Percentiles rank a stretch among this genome's conserved stretches.
Evolutionary conservation across 139 green algal species (phyloP).

Genomic region (Chlamydomonas sp.): DNA sequence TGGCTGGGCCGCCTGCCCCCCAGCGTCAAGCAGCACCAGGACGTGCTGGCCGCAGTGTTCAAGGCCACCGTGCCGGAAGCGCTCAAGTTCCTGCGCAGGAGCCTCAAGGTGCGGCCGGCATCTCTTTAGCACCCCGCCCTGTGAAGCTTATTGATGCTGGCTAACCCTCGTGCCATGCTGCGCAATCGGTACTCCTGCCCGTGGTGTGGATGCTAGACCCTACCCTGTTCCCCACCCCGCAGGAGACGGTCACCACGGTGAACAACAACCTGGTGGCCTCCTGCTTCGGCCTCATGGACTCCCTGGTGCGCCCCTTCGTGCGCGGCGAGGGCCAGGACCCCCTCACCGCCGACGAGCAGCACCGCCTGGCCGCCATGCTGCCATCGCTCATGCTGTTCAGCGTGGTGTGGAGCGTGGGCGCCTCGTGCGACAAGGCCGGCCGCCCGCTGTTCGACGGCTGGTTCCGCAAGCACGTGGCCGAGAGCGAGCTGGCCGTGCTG

Average conservation of each 20-base stretch:
- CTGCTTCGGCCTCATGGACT: constrained; percentile 82
- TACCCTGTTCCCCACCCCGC: neutral
- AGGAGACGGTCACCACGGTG: constrained; percentile 80
- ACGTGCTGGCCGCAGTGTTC: constrained; percentile 65
- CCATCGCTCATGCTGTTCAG: constrained; percentile 77
- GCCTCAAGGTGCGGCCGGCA: constrained; percentile 45
- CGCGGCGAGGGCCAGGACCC: constrained; percentile 50
- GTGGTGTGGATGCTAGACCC: neutral
- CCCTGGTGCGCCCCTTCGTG: constrained; percentile 58
- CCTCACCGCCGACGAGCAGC: constrained; percentile 61
- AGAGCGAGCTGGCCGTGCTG: constrained; percentile 14
- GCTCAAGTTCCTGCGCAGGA: constrained; percentile 71
- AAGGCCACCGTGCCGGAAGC: constrained; percentile 67
- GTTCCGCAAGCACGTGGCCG: constrained; percentile 51
- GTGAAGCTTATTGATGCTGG: too few relatives aligned
- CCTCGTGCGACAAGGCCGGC: constrained; percentile 72
- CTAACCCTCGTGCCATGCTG: too few relatives aligned
- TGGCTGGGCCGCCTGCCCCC: constrained; percentile 72
- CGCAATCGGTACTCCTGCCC: too few relatives aligned
- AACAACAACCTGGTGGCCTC: constrained; percentile 73
- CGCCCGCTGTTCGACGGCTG: constrained; percentile 66
- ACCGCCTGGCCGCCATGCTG: constrained; percentile 47
- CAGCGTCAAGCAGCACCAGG: constrained; percentile 33
- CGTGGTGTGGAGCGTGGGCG: constrained; percentile 81
- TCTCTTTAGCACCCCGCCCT: neutral